Evolutionary conservation across 805 yeast genomes (phyloP).

Genomic region (Citeromyces matritensis): DNA sequence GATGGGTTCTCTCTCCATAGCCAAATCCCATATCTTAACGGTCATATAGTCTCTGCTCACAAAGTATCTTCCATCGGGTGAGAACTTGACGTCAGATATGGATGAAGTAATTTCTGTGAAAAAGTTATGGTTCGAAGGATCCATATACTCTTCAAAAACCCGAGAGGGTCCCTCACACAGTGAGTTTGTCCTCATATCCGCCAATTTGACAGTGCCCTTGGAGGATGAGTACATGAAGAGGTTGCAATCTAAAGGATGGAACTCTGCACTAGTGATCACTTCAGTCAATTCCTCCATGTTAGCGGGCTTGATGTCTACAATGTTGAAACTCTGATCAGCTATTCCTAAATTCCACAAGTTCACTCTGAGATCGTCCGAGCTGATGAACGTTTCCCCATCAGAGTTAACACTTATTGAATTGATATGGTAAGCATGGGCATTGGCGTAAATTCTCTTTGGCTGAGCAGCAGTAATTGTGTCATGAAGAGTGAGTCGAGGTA

Average conservation of each 20-base stretch:
- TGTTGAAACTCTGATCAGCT: conserved; percentile 91
- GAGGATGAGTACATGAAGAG: conserved; percentile 90
- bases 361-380: conserved; percentile 88
- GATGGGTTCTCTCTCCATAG: conserved; percentile 91
- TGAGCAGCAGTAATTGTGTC: conserved; percentile 92
- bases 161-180: conserved; percentile 83
- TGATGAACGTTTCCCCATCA: conserved; percentile 89
- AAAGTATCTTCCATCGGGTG: conserved; percentile 84
- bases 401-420: conserved; percentile 89
- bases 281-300: conserved; percentile 98
- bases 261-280: conserved; percentile 92
- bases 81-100: conserved; percentile 86
- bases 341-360: conserved; percentile 92
- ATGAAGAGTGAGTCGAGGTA: conserved; percentile 86
- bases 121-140: conserved; percentile 85
- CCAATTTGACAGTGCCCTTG: conserved; percentile 88
- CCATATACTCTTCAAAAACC: conserved; percentile 84
- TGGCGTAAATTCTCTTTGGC: conserved; percentile 81
- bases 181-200: conserved; percentile 94
- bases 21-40: conserved; percentile 95
- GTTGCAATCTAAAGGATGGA: conserved; percentile 88
- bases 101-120: conserved; percentile 95
- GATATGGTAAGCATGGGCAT: conserved; percentile 97
- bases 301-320: conserved; percentile 94
- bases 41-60: conserved; percentile 97